phyloP scores from a whole-genome alignment of 768 basidiomycete species.

The Tylopilus vinaceipallidus region DNA sequence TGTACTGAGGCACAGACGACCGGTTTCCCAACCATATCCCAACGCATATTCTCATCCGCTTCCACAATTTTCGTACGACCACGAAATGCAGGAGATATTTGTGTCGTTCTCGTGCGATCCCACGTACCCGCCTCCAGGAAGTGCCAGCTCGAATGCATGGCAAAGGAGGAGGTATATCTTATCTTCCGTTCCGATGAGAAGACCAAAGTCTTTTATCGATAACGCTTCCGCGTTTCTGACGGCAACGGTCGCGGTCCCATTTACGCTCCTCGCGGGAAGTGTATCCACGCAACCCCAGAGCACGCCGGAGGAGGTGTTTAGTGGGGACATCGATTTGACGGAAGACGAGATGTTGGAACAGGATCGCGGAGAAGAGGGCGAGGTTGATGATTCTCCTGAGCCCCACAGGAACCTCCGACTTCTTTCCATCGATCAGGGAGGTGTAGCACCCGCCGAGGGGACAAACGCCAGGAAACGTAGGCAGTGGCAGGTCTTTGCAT shows the following conservation, averaged over 20 bases:
- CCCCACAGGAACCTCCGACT: constrained; percentile 53
- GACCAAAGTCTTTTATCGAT: constrained; percentile 67
- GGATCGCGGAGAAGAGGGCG: constrained; percentile 74
- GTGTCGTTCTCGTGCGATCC: constrained; percentile 65
- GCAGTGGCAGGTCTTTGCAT: constrained; percentile 47
- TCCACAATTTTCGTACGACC: constrained; percentile 63
- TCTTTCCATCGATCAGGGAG: constrained; percentile 46
- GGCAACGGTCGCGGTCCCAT: constrained; percentile 56
- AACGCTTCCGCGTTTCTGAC: constrained; percentile 67
- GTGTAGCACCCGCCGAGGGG: constrained; percentile 28
- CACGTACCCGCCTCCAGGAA: constrained; percentile 45
- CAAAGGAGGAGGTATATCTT: constrained; percentile 58
- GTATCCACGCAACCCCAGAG: constrained; percentile 34
- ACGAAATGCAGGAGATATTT: constrained; percentile 54
- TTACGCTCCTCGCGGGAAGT: constrained; percentile 50
- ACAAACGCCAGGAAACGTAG: constrained; percentile 40
- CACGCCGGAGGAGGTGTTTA: constrained; percentile 67
- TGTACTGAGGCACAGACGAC: constrained; percentile 75
- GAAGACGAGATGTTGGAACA: constrained; percentile 80
- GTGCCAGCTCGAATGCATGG: constrained; percentile 47
- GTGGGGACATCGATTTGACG: constrained; percentile 64
- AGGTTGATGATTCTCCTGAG: constrained; percentile 72
- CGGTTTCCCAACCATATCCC: constrained; percentile 73
- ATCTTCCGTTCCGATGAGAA: constrained; percentile 63
- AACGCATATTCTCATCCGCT: constrained; percentile 75